A percentile compares a stretch with the other conserved stretches of the same genome.
Evolutionary conservation across 2,329 filamentous ascomycete genomes (phyloP).

Genomic region (Phaeosphaeria sp.): DNA sequence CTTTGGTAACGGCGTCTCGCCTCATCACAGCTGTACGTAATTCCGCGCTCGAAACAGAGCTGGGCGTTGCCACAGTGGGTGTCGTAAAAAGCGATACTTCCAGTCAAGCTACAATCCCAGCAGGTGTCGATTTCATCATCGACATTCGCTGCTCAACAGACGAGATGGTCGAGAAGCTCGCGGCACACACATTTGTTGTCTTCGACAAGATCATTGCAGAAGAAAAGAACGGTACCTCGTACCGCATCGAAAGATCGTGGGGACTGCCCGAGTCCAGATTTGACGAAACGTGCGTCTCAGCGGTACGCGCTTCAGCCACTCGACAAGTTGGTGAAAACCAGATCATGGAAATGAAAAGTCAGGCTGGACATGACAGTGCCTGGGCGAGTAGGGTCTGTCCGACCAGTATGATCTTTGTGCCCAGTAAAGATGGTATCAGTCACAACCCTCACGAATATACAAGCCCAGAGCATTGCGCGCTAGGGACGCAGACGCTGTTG

Average conservation of each 20-base stretch:
- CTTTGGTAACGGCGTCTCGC: conserved; percentile 33
- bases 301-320: conserved; percentile 27
- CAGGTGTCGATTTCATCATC: conserved; percentile 35
- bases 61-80: conserved; percentile 38
- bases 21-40: conserved; percentile 35
- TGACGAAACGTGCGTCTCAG: conserved; percentile 26
- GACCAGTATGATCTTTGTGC: conserved; percentile 54
- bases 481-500: conserved; percentile 56
- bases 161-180: conserved; percentile 31
- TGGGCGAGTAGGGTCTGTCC: conserved; percentile 37
- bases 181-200: conserved; percentile 20
- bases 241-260: conserved; percentile 30
- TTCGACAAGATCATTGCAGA: conserved; percentile 29
- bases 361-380: conserved; percentile 35
- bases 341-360: conserved; percentile 36
- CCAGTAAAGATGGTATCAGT: conserved; percentile 51
- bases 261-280: conserved; percentile 35
- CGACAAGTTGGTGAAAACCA: conserved; percentile 21
- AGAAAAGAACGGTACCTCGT: conserved; percentile 30
- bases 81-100: conserved; percentile 37
- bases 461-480: conserved; percentile 51
- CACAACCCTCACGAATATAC: conserved; percentile 54
- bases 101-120: conserved; percentile 37
- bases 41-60: conserved; percentile 20
- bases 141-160: conserved; percentile 38